phyloP scores from a whole-genome alignment of 2,329 filamentous ascomycete genomes.

The Paraphoma chrysanthemicola region DNA sequence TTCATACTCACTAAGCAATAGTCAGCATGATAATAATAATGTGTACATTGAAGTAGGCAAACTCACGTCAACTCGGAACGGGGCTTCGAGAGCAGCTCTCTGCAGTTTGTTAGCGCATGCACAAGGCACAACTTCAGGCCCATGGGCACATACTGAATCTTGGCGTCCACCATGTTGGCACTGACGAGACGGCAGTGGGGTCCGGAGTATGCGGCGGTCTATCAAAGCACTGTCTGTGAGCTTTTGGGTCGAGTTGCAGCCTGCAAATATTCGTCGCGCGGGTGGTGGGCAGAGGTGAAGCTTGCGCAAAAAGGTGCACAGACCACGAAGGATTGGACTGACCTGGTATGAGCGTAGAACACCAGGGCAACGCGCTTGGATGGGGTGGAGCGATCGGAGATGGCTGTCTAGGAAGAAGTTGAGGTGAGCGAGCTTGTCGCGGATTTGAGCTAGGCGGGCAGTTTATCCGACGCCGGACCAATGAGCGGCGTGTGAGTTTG shows the following conservation, averaged over 20 bases:
- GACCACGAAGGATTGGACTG: constrained; percentile 23
- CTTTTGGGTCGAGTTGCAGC: constrained; percentile 26
- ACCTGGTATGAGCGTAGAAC: constrained; percentile 24
- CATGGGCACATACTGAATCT: constrained; percentile 49
- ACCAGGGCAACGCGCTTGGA: constrained; percentile 40
- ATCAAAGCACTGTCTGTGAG: constrained; percentile 20
- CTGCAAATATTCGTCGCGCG: constrained; percentile 20
- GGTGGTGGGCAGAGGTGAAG: constrained; percentile 15
- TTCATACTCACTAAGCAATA: constrained; percentile 77
- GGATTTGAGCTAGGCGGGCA: constrained; percentile 11
- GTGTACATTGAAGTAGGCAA: constrained; percentile 5
- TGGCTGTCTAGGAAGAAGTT: constrained; percentile 28
- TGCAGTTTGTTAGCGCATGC: constrained; percentile 51
- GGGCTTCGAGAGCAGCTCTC: constrained; percentile 87
- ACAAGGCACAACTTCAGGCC: neutral
- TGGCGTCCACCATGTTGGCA: constrained; percentile 47
- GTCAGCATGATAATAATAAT: constrained; percentile 20
- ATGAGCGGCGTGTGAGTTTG: constrained; percentile 27
- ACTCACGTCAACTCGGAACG: constrained; percentile 90
- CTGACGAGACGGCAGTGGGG: constrained; percentile 1
- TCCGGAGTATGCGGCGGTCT: constrained; percentile 4
- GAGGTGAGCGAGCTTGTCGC: constrained; percentile 29
- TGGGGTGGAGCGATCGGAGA: constrained; percentile 31
- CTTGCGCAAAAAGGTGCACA: constrained; percentile 26
- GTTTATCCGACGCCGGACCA: constrained; percentile 32